Evolutionary conservation across 73 alveolate species (phyloP), one percentile per base, ranked within the genome.

Genomic region (Halteria grandinella): DNA sequence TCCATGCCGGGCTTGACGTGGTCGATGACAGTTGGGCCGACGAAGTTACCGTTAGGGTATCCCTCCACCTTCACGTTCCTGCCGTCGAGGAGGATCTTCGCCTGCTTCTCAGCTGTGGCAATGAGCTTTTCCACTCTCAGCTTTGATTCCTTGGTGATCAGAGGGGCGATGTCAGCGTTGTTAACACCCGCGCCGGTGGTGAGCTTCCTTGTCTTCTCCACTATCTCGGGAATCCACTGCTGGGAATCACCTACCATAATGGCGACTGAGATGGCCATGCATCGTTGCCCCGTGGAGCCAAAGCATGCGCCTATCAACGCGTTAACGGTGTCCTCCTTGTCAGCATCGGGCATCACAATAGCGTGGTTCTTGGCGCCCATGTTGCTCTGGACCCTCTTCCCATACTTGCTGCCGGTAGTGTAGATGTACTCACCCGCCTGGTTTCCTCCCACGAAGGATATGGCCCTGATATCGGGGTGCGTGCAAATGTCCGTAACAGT

Each of bases 321-420:
- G 57, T 92, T 92, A 24, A 92, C 34, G 20, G 97, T 57, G 47
- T 92, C 98, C 72, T 92, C 97, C 62, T 90, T 92, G 64, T 92
- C 98, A 57, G 97, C 95, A 62, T 92, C 98, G 0, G 98, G 98
- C 97, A 92, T 85, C 44, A 92, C 60, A 24, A 92, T 94, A 62
- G 89, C 95, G 86, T 92, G 98, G 72, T 92, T 92, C 88, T 92
- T 89, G 32, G 99, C 99, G 0, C 98, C 99, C 96, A 95, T 85
- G 74, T 95, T 95, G 43, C 92, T 70, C 75, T 95, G 91, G 51
- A 89, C 94, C 62, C 99, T 93, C 91, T 95, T 95, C 47, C 97
- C 97, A 55, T 94, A 82, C 57, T 71, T 75, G 25, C 92, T 47
- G 0, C 94, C 98, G 29, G 83, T 85, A 33, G 75, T 87, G 88